phyloP scores from a whole-genome alignment of 192 early-diverging fungal genomes.

The Podila clonocystis region DNA sequence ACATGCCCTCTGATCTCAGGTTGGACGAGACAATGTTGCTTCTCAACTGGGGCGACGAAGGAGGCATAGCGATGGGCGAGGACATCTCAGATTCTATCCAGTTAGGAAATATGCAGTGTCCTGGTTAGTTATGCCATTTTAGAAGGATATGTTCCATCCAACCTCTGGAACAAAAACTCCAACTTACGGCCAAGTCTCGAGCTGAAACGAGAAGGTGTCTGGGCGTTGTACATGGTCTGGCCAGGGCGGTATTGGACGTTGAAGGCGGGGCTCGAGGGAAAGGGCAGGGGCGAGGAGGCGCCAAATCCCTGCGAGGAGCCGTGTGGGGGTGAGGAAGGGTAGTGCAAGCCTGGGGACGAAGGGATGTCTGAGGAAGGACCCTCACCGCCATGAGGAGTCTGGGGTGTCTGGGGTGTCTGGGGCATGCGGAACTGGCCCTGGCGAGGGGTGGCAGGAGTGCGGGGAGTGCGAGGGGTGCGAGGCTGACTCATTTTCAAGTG shows the following conservation, averaged over 20 bases:
- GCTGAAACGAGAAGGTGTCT: conserved; percentile 10
- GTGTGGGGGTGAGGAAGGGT: conserved; percentile 27
- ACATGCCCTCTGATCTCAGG: conserved; percentile 34
- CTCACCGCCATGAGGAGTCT: conserved; percentile 7
- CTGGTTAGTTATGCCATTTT: not conserved
- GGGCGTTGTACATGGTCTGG: conserved; percentile 15
- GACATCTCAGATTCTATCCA: conserved; percentile 13
- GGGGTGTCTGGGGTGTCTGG: conserved; percentile 8
- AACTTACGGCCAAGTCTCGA: conserved; percentile 11
- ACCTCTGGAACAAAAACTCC: not conserved
- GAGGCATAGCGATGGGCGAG: conserved; percentile 33
- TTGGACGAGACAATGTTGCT: conserved; percentile 40
- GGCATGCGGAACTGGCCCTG: conserved; percentile 4
- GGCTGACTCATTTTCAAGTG: not conserved
- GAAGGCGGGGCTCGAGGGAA: conserved; percentile 36
- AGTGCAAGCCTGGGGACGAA: conserved; percentile 46
- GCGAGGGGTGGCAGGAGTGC: conserved; percentile 22
- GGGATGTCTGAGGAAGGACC: conserved; percentile 37
- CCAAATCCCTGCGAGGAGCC: conserved; percentile 5
- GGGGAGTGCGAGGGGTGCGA: conserved; percentile 29
- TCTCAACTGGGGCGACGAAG: conserved; percentile 34
- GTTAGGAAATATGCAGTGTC: no score
- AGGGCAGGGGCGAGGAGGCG: conserved; percentile 35
- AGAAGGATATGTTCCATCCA: not conserved
- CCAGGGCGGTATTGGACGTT: conserved; percentile 33